A percentile compares a stretch with the other conserved stretches of the same genome.
phyloP scores from a whole-genome alignment of 352 stramenopile species.

The Bremia lactucae region DNA sequence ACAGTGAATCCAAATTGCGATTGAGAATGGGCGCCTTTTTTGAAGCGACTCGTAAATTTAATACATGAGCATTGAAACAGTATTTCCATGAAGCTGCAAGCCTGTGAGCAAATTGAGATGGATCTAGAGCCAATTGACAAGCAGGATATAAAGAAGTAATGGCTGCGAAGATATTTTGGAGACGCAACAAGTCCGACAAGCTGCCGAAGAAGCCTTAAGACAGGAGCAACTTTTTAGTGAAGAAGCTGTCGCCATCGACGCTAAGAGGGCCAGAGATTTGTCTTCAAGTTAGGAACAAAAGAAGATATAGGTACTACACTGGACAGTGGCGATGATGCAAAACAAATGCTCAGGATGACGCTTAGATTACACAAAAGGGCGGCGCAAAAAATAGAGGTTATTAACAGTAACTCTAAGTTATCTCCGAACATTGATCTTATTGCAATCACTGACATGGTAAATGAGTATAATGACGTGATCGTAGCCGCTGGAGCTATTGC shows the following conservation, averaged over 20 bases:
- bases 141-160: constrained; percentile 52
- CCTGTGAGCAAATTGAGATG: constrained; percentile 48
- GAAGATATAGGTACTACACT: constrained; percentile 1
- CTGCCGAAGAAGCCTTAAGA: constrained; percentile 41
- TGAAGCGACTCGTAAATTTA: constrained; percentile 58
- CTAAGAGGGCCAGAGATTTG: constrained; percentile 12
- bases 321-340: constrained; percentile 12
- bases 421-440: constrained; percentile 65
- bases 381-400: constrained; percentile 63
- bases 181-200: constrained; percentile 27
- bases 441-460: constrained; percentile 81
- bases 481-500: constrained; percentile 37
- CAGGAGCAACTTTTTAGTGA: constrained; percentile 36
- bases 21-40: constrained; percentile 35
- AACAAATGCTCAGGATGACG: constrained; percentile 21
- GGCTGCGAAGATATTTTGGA: constrained; percentile 29
- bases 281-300: constrained; percentile 14
- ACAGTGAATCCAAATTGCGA: constrained; percentile 18
- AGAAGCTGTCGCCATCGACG: constrained; percentile 19
- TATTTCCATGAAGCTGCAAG: constrained; percentile 25
- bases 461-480: constrained; percentile 67
- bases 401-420: constrained; percentile 71
- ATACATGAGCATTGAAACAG: constrained; percentile 53
- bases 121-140: constrained; percentile 56
- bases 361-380: constrained; percentile 13